These are phyloP conservation scores for Diaporthe citriasiana DNA, from an alignment of 2,329 filamentous ascomycete genomes.

Conservation along the genomic window DNA sequence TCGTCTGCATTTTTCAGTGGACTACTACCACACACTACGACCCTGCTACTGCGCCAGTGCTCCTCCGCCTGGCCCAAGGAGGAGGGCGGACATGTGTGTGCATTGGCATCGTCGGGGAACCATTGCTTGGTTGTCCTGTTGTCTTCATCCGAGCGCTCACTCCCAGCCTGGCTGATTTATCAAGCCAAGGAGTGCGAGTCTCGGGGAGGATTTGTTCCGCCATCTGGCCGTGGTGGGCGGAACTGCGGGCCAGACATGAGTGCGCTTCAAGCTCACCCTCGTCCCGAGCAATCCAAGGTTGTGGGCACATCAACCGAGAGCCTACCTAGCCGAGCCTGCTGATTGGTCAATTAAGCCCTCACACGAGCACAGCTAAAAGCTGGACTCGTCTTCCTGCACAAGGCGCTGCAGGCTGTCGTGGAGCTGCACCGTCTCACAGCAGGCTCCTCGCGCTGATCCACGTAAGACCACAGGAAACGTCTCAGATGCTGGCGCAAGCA, in stretches of 20 bases:
- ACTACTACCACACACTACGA: conserved; percentile 11
- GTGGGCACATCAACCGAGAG: background rate
- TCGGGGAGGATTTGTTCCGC: background rate
- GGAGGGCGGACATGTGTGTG: background rate
- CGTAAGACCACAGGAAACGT: conserved; percentile 9
- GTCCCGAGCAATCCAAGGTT: background rate
- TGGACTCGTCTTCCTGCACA: conserved; percentile 3
- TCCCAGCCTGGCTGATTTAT: background rate
- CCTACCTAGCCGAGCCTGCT: background rate
- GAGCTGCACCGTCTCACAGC: conserved; percentile 9
- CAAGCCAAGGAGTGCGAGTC: background rate
- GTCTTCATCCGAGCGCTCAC: background rate
- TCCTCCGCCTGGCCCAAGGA: background rate
- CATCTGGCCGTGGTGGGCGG: conserved; percentile 2
- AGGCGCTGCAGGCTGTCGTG: conserved; percentile 6
- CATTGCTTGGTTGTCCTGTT: background rate
- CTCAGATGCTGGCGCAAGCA: conserved; percentile 4
- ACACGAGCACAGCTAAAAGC: conserved; percentile 1
- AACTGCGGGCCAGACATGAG: conserved; percentile 1
- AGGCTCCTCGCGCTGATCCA: conserved; percentile 20
- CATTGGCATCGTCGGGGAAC: background rate
- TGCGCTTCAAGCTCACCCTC: background rate
- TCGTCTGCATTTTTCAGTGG: background rate
- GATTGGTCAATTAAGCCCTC: conserved; percentile 13
- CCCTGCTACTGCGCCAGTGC: conserved; percentile 4